Evolutionary conservation across 2,329 filamentous ascomycete genomes (phyloP).

Genomic region (Exophiala dermatitidis): DNA sequence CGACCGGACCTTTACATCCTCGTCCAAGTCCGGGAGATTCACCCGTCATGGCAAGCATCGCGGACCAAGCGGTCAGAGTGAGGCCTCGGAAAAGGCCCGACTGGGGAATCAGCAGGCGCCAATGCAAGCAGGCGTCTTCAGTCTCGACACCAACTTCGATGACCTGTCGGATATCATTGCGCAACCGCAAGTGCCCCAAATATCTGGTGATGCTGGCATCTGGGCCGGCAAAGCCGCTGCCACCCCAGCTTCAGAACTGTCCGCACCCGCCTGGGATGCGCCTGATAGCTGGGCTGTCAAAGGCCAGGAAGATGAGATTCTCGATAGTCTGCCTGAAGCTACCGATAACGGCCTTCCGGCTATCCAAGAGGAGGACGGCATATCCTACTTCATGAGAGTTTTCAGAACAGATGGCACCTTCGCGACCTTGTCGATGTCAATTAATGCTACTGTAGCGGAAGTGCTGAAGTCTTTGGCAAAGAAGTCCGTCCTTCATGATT

Average conservation of each 20-base stretch:
- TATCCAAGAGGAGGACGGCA: slow-evolving; percentile 64
- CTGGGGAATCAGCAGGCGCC: slow-evolving; percentile 33
- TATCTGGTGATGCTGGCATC: slow-evolving; percentile 47
- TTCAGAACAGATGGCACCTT: slow-evolving; percentile 93
- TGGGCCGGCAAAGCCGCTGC: slow-evolving; percentile 30
- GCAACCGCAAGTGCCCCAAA: slow-evolving; percentile 56
- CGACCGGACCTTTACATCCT: slow-evolving; percentile 23
- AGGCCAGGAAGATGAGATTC: slow-evolving; percentile 43
- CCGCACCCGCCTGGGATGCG: slow-evolving; percentile 70
- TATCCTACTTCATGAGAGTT: slow-evolving; percentile 84
- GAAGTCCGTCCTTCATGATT: slow-evolving; percentile 87
- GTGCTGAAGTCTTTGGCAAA: slow-evolving; percentile 85
- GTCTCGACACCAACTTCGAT: slow-evolving; percentile 77
- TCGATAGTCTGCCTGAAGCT: slow-evolving; percentile 35
- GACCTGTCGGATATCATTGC: slow-evolving; percentile 89
- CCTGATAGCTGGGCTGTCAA: slow-evolving; percentile 96
- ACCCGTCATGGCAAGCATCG: slow-evolving; percentile 17
- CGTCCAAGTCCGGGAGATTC: slow-evolving; percentile 24
- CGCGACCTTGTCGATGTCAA: slow-evolving; percentile 74
- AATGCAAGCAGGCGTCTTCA: slow-evolving; percentile 56
- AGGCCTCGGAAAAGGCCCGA: slow-evolving; percentile 49
- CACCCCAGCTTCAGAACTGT: slow-evolving; percentile 32
- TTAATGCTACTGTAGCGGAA: slow-evolving; percentile 79
- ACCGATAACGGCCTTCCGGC: slow-evolving; percentile 60
- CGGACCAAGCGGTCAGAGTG: slow-evolving; percentile 28